phyloP scores from a whole-genome alignment of 495 filamentous ascomycete genomes.

The Daldinia loculata region DNA sequence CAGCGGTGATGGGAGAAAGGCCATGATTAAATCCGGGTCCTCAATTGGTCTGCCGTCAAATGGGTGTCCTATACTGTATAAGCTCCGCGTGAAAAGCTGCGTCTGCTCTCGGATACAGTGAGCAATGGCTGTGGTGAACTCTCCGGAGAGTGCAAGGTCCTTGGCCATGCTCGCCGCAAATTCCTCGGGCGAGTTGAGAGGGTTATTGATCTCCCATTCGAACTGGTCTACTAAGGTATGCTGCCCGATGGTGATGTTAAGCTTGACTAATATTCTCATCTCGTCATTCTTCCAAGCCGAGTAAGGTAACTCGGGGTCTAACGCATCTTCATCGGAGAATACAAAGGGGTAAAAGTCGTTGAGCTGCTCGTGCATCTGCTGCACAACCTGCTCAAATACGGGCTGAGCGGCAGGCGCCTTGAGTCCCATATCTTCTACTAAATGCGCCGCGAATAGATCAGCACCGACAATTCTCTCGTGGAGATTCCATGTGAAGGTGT shows the following conservation, averaged over 20 bases:
- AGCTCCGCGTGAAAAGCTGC: conserved; percentile 90
- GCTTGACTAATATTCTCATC: conserved; percentile 93
- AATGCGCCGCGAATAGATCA: conserved; percentile 83
- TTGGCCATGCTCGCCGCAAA: conserved; percentile 89
- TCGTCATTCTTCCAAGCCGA: conserved; percentile 97
- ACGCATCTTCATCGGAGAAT: conserved; percentile 85
- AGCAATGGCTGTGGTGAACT: conserved; percentile 97
- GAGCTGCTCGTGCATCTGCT: conserved; percentile 88
- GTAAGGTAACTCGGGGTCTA: conserved; percentile 91
- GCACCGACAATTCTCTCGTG: conserved; percentile 83
- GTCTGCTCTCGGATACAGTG: conserved; percentile 96
- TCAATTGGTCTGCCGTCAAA: conserved; percentile 95
- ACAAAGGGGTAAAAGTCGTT: conserved; percentile 92
- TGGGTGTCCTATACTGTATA: conserved; percentile 91
- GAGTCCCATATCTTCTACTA: conserved; percentile 91
- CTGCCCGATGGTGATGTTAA: conserved; percentile 97
- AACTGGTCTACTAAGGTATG: conserved; percentile 97
- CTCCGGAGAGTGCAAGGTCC: conserved; percentile 91
- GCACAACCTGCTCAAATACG: conserved; percentile 77
- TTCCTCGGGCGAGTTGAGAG: conserved; percentile 89
- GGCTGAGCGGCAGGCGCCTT: conserved; percentile 69
- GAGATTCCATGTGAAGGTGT: conserved; percentile 99
- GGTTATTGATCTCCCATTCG: conserved; percentile 98
- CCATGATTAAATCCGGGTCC: conserved; percentile 83
- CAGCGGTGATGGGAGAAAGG: conserved; percentile 87